Evolutionary conservation across 768 basidiomycete species (phyloP).

Genomic region (Leucosporidium creatinivorum): DNA sequence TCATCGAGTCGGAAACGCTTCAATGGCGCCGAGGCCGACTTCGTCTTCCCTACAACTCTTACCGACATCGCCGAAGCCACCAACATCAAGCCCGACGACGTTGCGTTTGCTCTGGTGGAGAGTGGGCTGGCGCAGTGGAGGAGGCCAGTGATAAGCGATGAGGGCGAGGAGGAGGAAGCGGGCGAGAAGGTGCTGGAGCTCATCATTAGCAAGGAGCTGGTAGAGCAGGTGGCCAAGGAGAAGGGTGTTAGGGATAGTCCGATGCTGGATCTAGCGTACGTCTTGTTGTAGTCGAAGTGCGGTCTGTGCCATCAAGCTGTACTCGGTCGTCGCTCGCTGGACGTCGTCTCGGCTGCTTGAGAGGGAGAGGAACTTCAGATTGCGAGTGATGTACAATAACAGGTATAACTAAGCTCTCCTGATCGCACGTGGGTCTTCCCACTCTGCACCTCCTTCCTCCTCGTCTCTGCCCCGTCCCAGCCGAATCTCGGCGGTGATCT

Average conservation of each 20-base stretch:
- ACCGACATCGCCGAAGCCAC: conserved; percentile 69
- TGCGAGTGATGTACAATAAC: too few relatives aligned
- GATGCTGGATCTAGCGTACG: conserved; percentile 25
- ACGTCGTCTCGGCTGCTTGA: too few relatives aligned
- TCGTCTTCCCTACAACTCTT: conserved; percentile 48
- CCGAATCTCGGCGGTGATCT: not conserved
- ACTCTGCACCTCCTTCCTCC: too few relatives aligned
- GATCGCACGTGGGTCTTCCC: too few relatives aligned
- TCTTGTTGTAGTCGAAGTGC: not conserved
- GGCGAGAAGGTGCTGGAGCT: conserved; percentile 49
- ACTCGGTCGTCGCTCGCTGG: too few relatives aligned
- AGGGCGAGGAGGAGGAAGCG: conserved; percentile 35
- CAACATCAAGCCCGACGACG: conserved; percentile 74
- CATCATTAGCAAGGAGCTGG: conserved; percentile 58
- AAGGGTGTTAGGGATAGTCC: conserved; percentile 7
- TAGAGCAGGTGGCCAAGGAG: conserved; percentile 49
- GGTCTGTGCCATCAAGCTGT: too few relatives aligned
- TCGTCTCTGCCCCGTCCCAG: not conserved
- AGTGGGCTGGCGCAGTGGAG: conserved; percentile 57
- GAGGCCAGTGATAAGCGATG: conserved; percentile 1
- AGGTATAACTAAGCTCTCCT: too few relatives aligned
- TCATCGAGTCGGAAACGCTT: not conserved
- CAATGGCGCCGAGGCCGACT: conserved; percentile 2
- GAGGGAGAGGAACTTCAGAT: too few relatives aligned
- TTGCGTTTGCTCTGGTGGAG: conserved; percentile 79